Evolutionary conservation across 2,329 filamentous ascomycete species (phyloP).

Genomic region (Microascus cirrosus): DNA sequence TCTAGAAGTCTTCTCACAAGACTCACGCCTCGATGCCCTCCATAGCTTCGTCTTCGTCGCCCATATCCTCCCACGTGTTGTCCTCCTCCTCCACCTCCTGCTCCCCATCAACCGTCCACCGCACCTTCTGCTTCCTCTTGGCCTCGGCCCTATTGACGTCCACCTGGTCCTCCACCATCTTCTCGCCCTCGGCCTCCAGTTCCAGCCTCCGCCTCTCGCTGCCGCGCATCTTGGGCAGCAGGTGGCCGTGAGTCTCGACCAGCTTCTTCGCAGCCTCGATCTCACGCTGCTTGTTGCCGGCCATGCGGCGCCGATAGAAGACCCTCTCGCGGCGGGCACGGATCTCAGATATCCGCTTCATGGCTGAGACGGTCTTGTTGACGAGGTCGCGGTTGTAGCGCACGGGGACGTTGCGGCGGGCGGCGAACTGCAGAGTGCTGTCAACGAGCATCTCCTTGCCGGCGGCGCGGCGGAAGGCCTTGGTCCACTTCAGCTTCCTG

Average conservation of each 20-base stretch:
- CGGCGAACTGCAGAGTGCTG: constrained; percentile 82
- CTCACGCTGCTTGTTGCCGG: constrained; percentile 76
- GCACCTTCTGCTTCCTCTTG: constrained; percentile 8
- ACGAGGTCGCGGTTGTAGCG: constrained; percentile 94
- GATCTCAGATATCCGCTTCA: constrained; percentile 85
- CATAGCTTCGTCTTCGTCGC: constrained; percentile 24
- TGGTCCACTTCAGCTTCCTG: constrained; percentile 94
- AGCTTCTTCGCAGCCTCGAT: constrained; percentile 73
- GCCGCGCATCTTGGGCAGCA: constrained; percentile 64
- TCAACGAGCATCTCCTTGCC: constrained; percentile 90
- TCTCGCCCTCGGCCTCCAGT: constrained; percentile 5
- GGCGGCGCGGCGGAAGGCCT: constrained; percentile 70
- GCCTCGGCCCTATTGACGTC: constrained; percentile 31
- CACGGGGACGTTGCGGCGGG: constrained; percentile 85
- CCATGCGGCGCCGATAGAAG: constrained; percentile 92
- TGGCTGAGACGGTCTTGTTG: constrained; percentile 77
- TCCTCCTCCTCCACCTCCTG: constrained; percentile 12
- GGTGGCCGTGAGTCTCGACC: constrained; percentile 83
- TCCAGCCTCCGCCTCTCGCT: constrained; percentile 48
- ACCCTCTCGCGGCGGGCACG: constrained; percentile 70
- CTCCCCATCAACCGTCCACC: constrained; percentile 12
- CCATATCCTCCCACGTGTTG: constrained; percentile 19
- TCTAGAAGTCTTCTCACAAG: background rate
- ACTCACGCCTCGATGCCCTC: constrained; percentile 26
- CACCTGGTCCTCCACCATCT: constrained; percentile 5